These are phyloP conservation scores for Quercus lobata DNA, from an alignment of 331 rosid genomes.

Conservation along the genomic window DNA sequence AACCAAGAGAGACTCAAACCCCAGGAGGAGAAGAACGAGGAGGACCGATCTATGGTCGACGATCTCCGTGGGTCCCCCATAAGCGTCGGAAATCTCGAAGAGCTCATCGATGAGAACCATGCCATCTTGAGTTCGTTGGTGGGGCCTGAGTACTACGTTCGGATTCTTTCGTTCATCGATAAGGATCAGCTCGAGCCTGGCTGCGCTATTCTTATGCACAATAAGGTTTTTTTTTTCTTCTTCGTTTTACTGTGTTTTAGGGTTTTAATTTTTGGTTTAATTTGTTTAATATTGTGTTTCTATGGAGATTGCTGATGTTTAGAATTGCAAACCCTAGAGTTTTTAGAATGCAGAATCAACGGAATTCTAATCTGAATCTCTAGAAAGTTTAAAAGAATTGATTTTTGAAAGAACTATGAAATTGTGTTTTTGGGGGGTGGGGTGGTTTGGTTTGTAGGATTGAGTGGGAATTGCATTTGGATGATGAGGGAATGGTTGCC, in stretches of 20 bases:
- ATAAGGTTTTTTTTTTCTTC: slow-evolving; percentile 27
- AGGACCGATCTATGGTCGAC: slow-evolving; percentile 63
- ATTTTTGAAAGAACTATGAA: no score
- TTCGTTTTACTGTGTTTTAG: background rate
- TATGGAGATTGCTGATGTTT: background rate
- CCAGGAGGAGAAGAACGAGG: slow-evolving; percentile 61
- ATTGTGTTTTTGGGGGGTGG: no score
- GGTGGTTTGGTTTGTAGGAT: no score
- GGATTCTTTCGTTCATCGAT: slow-evolving; percentile 55
- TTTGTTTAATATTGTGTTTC: background rate
- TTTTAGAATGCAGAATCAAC: rapidly evolving
- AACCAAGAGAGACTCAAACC: slow-evolving; percentile 61
- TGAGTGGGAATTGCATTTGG: no score
- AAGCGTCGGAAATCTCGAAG: slow-evolving; percentile 62
- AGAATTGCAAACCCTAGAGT: no score
- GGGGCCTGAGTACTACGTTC: slow-evolving; percentile 63
- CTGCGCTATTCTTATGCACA: slow-evolving; percentile 67
- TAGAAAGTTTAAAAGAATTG: no score
- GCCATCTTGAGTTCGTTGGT: slow-evolving; percentile 55
- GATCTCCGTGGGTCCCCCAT: slow-evolving; percentile 64
- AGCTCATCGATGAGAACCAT: slow-evolving; percentile 59
- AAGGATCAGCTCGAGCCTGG: slow-evolving; percentile 70
- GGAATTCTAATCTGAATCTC: no score
- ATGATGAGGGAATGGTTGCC: no score
- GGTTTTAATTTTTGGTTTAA: background rate